Evolutionary conservation across 1,284 basidiomycete species (phyloP), one percentile per base, ranked within the genome.

Genomic region (Stygiomarasmius scandens): DNA sequence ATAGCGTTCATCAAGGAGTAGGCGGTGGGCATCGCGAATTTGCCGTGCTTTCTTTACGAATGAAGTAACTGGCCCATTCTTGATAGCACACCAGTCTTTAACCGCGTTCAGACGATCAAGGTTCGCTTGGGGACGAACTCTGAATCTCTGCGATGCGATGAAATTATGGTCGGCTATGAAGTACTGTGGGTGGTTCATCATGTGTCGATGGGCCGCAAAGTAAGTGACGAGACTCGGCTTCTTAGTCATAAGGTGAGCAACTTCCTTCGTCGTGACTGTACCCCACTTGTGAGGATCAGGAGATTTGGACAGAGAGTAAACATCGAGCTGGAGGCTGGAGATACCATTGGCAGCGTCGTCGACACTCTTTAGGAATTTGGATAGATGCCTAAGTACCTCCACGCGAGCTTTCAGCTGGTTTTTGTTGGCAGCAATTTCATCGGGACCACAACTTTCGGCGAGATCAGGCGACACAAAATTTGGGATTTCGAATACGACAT

Each of bases 141-240:
- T 69, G 74, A 96, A 95, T 0, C 67, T 74, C 51, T 87, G 85
- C 2, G 76, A 78, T 12, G 74, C 65, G 44, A 84, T 76, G 71
- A 92, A 92, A 29, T 74, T 70, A 22, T 76, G 70, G 52, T 86
- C 80, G 0, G 87, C 84, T 20, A 90, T 68, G 63, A 92, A 98
- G 49, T 87, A 74, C 19, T 81, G 66, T 1, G 85, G 69, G 12
- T 83, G 74, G 9, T 76, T 70, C 85, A 96, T 90, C 61, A 98
- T 74, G 59, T 87, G 81, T 56, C 81, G 81, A 71, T 97, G 94
- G 0, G 89, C 79, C 0, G 90, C 92, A 60, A 92, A 9, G 81
- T 66, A 38, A 38, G 74, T 71, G 52, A 79, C 63, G 48, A 76
- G 64, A 16, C 71, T 67, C 43, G 75, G 68, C 14, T 69, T 66